A percentile compares a stretch with the other conserved stretches of the same genome.
phyloP scores from a whole-genome alignment of 768 basidiomycete species.

The Phaffia tasmanica region DNA sequence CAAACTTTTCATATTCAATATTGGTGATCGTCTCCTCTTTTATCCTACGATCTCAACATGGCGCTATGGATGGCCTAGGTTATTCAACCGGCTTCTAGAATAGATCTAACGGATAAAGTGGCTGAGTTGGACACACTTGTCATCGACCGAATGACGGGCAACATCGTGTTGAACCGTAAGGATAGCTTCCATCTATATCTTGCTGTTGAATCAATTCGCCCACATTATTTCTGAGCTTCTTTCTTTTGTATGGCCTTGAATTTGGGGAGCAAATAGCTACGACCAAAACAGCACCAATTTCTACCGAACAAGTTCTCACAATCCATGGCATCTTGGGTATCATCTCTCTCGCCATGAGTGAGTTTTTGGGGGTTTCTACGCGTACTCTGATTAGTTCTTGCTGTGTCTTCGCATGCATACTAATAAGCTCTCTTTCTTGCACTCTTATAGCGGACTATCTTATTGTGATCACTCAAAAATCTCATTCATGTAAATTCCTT shows the following conservation, averaged over 20 bases:
- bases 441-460: constrained; percentile 70
- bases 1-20: neutral
- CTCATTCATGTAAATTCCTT: constrained; percentile 57
- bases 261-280: constrained; percentile 25
- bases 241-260: neutral
- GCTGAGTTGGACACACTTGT: constrained; percentile 35
- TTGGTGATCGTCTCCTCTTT: too few species aligned
- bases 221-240: neutral
- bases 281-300: constrained; percentile 28
- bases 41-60: neutral
- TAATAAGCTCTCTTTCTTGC: neutral
- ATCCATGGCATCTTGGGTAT: constrained; percentile 45
- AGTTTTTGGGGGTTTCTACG: constrained; percentile 17
- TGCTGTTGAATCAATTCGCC: neutral
- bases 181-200: neutral
- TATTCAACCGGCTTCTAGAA: too few species aligned
- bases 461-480: constrained; percentile 72
- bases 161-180: constrained; percentile 40
- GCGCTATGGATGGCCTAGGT: neutral
- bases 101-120: neutral
- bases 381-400: neutral
- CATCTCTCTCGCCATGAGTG: constrained; percentile 41
- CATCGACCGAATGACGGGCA: constrained; percentile 37
- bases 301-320: constrained; percentile 38
- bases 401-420: constrained; percentile 14